phyloP scores from a whole-genome alignment of 192 early-diverging fungal species.

The Umbelopsis vinacea region DNA sequence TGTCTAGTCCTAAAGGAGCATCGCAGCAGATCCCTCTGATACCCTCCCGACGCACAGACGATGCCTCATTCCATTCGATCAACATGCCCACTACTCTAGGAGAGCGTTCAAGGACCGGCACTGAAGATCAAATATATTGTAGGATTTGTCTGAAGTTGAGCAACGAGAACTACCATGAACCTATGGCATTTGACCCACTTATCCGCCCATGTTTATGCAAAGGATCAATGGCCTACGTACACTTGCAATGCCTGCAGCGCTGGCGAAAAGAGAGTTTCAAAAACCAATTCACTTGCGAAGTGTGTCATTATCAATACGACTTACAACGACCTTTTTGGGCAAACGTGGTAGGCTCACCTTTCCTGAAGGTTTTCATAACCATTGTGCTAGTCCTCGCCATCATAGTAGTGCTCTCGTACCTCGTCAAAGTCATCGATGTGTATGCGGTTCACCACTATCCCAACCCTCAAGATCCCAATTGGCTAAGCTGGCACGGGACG shows the following conservation, averaged over 20 bases:
- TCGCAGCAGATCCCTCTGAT: no score
- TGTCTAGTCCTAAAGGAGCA: no score
- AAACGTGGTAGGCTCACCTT: neutral
- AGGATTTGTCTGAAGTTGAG: neutral
- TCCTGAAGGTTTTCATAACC: neutral
- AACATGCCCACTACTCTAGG: no score
- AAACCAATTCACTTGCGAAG: neutral
- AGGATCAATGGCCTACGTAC: slow-evolving; percentile 16
- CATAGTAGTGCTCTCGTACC: neutral
- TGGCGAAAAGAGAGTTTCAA: neutral
- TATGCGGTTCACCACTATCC: neutral
- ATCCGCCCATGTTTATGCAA: slow-evolving; percentile 20
- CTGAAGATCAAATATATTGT: neutral
- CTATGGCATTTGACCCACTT: neutral
- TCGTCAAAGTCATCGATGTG: slow-evolving; percentile 11
- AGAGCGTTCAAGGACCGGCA: neutral
- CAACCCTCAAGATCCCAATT: neutral
- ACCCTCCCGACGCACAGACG: no score
- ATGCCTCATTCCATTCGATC: no score
- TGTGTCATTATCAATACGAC: neutral
- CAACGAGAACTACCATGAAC: neutral
- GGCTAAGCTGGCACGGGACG: neutral
- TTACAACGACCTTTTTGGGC: neutral
- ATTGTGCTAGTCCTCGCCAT: neutral
- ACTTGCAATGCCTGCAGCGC: slow-evolving; percentile 3